phyloP scores from a whole-genome alignment of 352 stramenopile genomes.

The Phytopythium oedochilum region DNA sequence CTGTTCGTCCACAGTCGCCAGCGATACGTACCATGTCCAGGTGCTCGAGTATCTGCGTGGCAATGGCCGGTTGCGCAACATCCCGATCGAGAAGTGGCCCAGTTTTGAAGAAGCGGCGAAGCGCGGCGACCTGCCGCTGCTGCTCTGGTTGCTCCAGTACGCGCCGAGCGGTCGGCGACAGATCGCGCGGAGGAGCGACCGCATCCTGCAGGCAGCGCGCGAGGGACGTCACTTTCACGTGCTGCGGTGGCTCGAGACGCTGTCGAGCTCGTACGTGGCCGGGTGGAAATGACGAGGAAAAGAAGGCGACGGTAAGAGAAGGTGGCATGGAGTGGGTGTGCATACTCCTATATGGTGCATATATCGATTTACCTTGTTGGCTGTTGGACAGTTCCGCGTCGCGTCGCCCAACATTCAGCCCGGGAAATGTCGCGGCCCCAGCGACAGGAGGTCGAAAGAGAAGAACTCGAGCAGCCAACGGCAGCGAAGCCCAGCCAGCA shows the following conservation, averaged over 20 bases:
- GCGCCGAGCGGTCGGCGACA: slow-evolving; percentile 17
- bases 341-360: no score
- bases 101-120: slow-evolving; percentile 13
- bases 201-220: slow-evolving; percentile 21
- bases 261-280: slow-evolving; percentile 4
- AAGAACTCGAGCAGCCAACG: neutral
- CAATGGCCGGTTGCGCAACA: neutral
- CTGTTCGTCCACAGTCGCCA: slow-evolving; percentile 18
- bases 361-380: neutral
- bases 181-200: slow-evolving; percentile 18
- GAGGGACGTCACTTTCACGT: slow-evolving; percentile 26
- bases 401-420: neutral
- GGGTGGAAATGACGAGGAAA: neutral
- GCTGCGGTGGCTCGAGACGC: slow-evolving; percentile 30
- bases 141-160: slow-evolving; percentile 30
- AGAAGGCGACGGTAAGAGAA: neutral
- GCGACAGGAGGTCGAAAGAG: neutral
- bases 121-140: slow-evolving; percentile 25
- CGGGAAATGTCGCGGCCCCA: neutral
- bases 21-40: slow-evolving; percentile 16
- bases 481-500: neutral
- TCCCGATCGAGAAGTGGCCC: neutral
- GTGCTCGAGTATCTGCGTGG: slow-evolving; percentile 26
- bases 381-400: neutral
- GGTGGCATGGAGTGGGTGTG: no score